Evolutionary conservation across 306 rosid species (phyloP).

Genomic region (Crotalaria pallida): DNA sequence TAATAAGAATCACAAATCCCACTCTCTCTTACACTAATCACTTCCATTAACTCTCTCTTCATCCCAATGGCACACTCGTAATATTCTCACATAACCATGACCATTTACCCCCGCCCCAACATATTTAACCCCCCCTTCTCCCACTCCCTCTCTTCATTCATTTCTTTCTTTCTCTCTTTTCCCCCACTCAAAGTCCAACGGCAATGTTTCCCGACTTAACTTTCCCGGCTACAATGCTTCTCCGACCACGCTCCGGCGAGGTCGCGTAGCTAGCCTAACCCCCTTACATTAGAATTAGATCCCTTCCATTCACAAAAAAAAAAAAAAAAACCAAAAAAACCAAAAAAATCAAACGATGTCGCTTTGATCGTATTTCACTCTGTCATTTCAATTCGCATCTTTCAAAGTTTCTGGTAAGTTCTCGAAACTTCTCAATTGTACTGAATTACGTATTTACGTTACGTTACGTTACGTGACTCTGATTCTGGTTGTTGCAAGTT

Average conservation of each 20-base stretch:
- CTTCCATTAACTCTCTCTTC: not conserved
- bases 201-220: not conserved
- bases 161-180: not conserved
- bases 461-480: not conserved
- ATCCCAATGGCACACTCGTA: conserved; percentile 36
- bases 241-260: not conserved
- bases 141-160: not conserved
- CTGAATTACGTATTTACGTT: too few species aligned
- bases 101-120: not conserved
- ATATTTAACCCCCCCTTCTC: conserved; percentile 19
- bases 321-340: not conserved
- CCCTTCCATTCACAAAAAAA: conserved; percentile 22
- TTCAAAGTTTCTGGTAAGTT: not conserved
- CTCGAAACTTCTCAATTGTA: not conserved
- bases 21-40: not conserved
- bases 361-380: not conserved
- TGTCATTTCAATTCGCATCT: not conserved
- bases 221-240: not conserved
- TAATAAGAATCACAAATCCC: conserved; percentile 1
- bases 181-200: not conserved
- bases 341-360: too few species aligned
- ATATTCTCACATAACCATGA: not conserved
- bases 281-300: too few species aligned
- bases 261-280: not conserved
- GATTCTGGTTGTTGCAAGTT: too few species aligned